phyloP scores from a whole-genome alignment of 129 eudicot species.

The Glebionis coronaria region DNA sequence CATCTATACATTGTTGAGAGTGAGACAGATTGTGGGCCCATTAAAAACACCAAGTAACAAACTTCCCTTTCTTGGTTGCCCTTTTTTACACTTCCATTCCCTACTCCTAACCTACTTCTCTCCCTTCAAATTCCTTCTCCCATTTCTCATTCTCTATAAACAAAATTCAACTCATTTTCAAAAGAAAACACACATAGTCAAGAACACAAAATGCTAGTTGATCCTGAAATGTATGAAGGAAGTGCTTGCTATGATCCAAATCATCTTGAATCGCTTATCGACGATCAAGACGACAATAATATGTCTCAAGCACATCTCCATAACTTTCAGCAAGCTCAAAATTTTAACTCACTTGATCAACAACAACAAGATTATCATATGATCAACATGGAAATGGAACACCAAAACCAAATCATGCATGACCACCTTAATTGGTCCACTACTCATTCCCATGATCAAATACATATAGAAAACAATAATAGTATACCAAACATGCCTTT shows the following conservation, averaged over 20 bases:
- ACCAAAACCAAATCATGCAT: conserved; percentile 34
- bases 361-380: conserved; percentile 30
- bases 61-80: conserved; percentile 31
- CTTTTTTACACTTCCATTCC: conserved; percentile 31
- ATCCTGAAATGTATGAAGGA: conserved; percentile 48
- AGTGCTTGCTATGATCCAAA: conserved; percentile 55
- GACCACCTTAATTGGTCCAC: conserved; percentile 24
- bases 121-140: conserved; percentile 14
- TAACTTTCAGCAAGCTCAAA: conserved; percentile 30
- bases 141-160: conserved; percentile 6
- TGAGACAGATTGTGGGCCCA: conserved; percentile 25
- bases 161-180: background rate
- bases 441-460: conserved; percentile 30
- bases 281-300: conserved; percentile 30
- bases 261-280: conserved; percentile 32
- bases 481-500: conserved; percentile 30
- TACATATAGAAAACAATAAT: conserved; percentile 24
- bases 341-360: conserved; percentile 43
- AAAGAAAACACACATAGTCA: conserved; percentile 15
- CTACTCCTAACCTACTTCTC: conserved; percentile 36
- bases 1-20: background rate
- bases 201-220: conserved; percentile 28
- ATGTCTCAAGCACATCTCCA: conserved; percentile 43
- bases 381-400: conserved; percentile 44
- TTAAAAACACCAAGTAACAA: conserved; percentile 27